Evolutionary conservation across 495 filamentous ascomycete genomes (phyloP), one percentile per base, ranked within the genome.

Genomic region (Penicillium ochrochloron): DNA sequence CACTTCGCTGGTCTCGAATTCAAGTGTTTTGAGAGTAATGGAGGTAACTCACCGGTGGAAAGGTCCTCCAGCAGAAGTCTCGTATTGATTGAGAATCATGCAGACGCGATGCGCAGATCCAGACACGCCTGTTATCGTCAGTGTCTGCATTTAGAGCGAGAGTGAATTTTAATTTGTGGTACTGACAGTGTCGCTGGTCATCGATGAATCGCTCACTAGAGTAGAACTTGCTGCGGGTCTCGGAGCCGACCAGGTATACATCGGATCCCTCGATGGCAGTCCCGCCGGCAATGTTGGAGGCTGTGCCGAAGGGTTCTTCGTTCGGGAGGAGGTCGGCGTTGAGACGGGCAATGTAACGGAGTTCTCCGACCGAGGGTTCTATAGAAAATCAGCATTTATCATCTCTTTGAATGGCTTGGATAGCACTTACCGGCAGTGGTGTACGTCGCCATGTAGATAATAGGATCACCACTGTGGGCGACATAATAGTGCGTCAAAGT

Each of bases 211-310:
- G 79, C 15, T 87, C 77, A 66, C 84, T 86, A 17, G 85, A 88
- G 76, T 88, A 90, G 78, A 90, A 90, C 72, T 90, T 90, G 72
- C 82, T 85, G 27, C 88, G 84, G 0, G 88, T 89, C 66, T 89
- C 77, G 14, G 86, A 84, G 63, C 81, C 69, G 39, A 89, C 84
- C 37, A 86, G 53, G 66, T 82, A 89, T 34, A 90, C 87, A 63
- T 90, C 87, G 0, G 82, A 84, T 21, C 87, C 87, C 68, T 89
- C 88, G 48, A 90, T 75, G 1, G 79, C 75, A 19, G 78, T 76
- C 34, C 78, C 80, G 27, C 78, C 82, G 10, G 75, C 77, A 2
- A 76, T 75, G 8, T 82, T 87, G n/a, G 83, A 84, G n/a, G 83
- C 83, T 62, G 84, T 75, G 0, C 73, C 75, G 42, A 75, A 75